Conservation (phyloP, 345 rosid species). For the Kernera saxatilis region DNA sequence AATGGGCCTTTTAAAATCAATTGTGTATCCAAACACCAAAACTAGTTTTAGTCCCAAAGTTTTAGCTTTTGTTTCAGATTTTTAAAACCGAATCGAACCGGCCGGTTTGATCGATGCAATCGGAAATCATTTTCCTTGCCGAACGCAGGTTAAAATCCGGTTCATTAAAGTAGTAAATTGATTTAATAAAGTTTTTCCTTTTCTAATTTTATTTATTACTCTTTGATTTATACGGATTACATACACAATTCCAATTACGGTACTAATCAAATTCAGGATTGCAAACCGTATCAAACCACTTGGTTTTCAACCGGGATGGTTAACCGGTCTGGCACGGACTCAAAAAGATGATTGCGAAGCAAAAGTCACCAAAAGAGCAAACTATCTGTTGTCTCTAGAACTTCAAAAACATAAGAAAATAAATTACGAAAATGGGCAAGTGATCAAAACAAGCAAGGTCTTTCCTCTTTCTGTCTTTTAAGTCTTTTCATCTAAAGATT, state of each 20-base stretch:
- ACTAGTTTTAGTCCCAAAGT: neutral
- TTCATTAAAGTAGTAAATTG: too few relatives aligned
- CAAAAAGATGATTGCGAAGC: neutral
- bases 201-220: too few relatives aligned
- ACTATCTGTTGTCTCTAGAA: neutral
- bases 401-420: neutral
- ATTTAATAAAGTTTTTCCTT: too few relatives aligned
- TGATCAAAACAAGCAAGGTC: slow-evolving; percentile 4
- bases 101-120: neutral
- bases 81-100: neutral
- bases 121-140: too few relatives aligned
- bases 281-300: too few relatives aligned
- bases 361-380: neutral
- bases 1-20: neutral
- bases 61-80: neutral
- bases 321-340: too few relatives aligned
- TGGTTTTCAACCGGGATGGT: too few relatives aligned
- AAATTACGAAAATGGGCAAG: neutral
- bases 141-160: too few relatives aligned
- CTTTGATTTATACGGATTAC: neutral
- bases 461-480: neutral
- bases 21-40: neutral
- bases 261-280: too few relatives aligned
- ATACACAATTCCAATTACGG: neutral
- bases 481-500: slow-evolving; percentile 13